Base-by-base conservation (phyloP, 2,329 filamentous ascomycete genomes). In the Torrubiella hemipterigena region DNA sequence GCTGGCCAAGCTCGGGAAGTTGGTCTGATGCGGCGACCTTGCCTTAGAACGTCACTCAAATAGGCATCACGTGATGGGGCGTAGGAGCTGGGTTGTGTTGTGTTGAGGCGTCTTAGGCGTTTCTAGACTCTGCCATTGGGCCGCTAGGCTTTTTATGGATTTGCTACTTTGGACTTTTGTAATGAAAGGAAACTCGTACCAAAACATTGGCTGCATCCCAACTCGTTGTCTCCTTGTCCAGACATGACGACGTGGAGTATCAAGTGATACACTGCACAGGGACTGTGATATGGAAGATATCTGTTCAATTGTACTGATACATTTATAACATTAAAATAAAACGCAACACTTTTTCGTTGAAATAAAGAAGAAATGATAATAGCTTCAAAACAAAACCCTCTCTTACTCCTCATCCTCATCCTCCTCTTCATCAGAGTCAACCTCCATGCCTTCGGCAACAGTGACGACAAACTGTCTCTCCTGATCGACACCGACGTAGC, bases 401-500 rank as follows among this genome's bases (percentile, higher is more conserved):
- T 46, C 41, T 29, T 50, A 46, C 32, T 54, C 54, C 27, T 55
- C 49, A 13, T 77, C 72, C 21, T 79, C 77, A 16, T 81, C 79
- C 9, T 83, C 81, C 15, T 87, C 84, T 27, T 91, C 84, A 1
- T 87, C 83, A 28, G 83, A 80, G 54, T 94, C 87, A 49, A 95
- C 84, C 35, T 96, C 91, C 83, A 91, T 93, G 5, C 85, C 85
- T 56, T 98, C 91, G 2, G 79, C 83, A 17, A 82, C 91, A 32
- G 72, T 78, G 27, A 98, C 77, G 34, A 73, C 78, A 54, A 98
- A 96, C 5, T 76, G 75, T 33, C 87, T 84, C 50, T 93, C 93
- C 60, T 98, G 91, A 60, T 98, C 93, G 32, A 98, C 86, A 17
- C 91, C 91, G 21, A 95, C 73, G 55, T 98, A 98, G 55, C 83